Evolutionary conservation across 257 asterid species (phyloP).

Genomic region (Solanum virginianum): DNA sequence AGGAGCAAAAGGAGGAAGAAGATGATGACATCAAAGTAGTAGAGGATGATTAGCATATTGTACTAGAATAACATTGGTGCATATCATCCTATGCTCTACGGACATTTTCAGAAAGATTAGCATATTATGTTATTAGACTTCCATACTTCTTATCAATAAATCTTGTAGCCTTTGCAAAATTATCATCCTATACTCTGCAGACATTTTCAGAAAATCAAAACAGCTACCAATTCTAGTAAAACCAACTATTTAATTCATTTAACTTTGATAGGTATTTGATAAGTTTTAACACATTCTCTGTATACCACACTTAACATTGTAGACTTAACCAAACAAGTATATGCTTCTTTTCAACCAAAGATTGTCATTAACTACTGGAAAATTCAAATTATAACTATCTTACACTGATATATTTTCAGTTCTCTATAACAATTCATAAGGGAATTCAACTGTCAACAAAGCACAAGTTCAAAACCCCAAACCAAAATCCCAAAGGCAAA

Average conservation of each 20-base stretch:
- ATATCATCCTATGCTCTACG: no score
- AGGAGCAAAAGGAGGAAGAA: neutral
- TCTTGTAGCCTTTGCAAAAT: neutral
- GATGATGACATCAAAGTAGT: neutral
- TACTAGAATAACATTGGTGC: neutral
- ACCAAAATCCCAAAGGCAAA: neutral
- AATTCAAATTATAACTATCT: neutral
- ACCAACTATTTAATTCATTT: neutral
- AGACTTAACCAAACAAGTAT: neutral
- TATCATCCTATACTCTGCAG: neutral
- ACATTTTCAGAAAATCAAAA: neutral
- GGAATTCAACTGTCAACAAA: neutral
- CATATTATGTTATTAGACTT: neutral
- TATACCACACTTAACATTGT: neutral
- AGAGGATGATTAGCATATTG: neutral
- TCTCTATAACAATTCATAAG: neutral
- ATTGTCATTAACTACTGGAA: neutral
- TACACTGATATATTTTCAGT: neutral
- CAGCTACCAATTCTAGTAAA: neutral
- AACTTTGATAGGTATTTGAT: neutral
- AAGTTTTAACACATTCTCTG: neutral
- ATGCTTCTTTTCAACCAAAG: neutral
- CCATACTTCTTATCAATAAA: neutral
- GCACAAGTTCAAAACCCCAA: neutral
- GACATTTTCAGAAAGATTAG: no score